Conservation (phyloP, 202 grass and related monocot species). For the Saccharum hybrid region DNA sequence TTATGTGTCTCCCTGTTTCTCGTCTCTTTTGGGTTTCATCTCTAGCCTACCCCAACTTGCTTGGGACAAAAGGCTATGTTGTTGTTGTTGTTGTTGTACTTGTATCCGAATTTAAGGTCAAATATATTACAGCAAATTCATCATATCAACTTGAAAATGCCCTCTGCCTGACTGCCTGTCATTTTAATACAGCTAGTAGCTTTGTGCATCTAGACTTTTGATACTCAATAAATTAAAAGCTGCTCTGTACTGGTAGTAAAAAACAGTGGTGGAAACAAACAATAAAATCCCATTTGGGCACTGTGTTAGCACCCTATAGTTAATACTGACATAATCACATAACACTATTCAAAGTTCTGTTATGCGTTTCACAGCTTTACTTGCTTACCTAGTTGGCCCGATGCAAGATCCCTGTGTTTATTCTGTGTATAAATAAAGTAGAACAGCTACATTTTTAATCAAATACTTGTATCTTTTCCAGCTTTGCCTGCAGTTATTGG, state of each 20-base stretch:
- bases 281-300: background rate
- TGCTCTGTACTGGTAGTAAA: constrained; percentile 10
- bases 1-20: too few relatives aligned
- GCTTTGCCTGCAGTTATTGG: constrained; percentile 69
- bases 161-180: background rate
- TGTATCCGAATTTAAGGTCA: constrained; percentile 28
- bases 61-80: too few relatives aligned
- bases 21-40: too few relatives aligned
- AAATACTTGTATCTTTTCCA: constrained; percentile 44
- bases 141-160: constrained; percentile 22
- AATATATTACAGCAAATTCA: constrained; percentile 10
- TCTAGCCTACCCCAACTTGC: too few relatives aligned
- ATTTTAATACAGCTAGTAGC: constrained; percentile 33
- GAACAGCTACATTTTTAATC: constrained; percentile 35
- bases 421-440: background rate
- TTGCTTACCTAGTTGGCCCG: background rate
- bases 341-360: constrained; percentile 27
- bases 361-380: constrained; percentile 10
- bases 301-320: background rate
- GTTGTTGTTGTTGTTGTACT: too few relatives aligned
- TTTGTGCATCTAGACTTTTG: background rate
- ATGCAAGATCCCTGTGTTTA: constrained; percentile 6
- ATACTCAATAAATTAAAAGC: background rate
- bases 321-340: constrained; percentile 18
- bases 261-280: background rate